phyloP scores from a whole-genome alignment of 495 filamentous ascomycete species.

The Lentithecium fluviatile region DNA sequence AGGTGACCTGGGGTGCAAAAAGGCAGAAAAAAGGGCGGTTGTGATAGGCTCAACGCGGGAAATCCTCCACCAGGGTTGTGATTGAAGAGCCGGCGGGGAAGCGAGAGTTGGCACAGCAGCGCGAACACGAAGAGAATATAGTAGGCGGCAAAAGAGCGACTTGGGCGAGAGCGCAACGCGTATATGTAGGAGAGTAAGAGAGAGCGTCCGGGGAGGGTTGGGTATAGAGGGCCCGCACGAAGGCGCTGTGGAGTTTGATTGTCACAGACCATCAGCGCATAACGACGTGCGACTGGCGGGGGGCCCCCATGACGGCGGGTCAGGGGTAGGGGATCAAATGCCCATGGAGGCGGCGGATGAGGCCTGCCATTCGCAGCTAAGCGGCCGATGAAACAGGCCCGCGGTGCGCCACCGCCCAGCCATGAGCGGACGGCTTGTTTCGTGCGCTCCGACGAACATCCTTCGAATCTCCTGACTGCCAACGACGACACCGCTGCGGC shows the following conservation, averaged over 20 bases:
- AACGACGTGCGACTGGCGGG: background rate
- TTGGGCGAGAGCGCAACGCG: conserved; percentile 20
- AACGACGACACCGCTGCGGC: background rate
- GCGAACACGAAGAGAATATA: conserved; percentile 20
- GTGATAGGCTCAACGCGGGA: conserved; percentile 14
- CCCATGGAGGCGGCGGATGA: background rate
- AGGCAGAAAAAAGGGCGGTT: conserved; percentile 19
- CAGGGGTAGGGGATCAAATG: background rate
- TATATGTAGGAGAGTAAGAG: conserved; percentile 3
- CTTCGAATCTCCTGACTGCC: background rate
- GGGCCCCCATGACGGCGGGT: background rate
- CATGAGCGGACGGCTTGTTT: background rate
- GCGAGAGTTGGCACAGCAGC: conserved; percentile 1
- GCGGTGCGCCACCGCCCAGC: conserved; percentile 2
- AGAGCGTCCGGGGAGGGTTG: background rate
- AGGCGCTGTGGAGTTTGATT: conserved; percentile 11
- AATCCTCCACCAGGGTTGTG: conserved; percentile 23
- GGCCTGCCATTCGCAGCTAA: background rate
- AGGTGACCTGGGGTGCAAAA: conserved; percentile 27
- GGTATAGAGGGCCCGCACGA: background rate
- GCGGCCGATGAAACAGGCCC: conserved; percentile 1
- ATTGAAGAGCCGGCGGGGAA: conserved; percentile 25
- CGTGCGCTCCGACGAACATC: too few species aligned
- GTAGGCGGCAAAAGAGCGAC: conserved; percentile 31
- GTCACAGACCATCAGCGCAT: conserved; percentile 1